Percentiles rank a stretch among this genome's conserved stretches.
Conservation (phyloP, 179 eudicot species). For the Patellifolia procumbens region DNA sequence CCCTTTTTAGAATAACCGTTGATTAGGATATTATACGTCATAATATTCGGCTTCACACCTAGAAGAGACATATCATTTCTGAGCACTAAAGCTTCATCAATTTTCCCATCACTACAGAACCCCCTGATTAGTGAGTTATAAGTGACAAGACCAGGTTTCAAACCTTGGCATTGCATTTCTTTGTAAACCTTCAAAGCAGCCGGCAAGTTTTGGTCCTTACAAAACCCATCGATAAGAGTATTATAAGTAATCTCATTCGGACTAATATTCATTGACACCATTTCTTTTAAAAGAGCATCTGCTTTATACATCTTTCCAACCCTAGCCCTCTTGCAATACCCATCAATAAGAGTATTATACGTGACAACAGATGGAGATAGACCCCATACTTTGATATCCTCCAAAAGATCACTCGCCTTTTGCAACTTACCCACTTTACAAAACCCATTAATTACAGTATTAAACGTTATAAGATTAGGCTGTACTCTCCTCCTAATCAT, state of each 20-base stretch:
- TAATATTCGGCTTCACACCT: slow-evolving; percentile 38
- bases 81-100: slow-evolving; percentile 38
- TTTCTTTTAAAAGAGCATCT: slow-evolving; percentile 59
- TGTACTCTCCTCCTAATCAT: slow-evolving; percentile 55
- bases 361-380: slow-evolving; percentile 54
- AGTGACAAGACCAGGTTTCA: slow-evolving; percentile 47
- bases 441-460: slow-evolving; percentile 52
- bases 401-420: slow-evolving; percentile 51
- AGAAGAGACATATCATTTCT: slow-evolving; percentile 28
- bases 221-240: slow-evolving; percentile 58
- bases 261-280: slow-evolving; percentile 43
- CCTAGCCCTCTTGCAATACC: slow-evolving; percentile 58
- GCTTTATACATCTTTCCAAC: slow-evolving; percentile 61
- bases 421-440: slow-evolving; percentile 58
- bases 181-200: slow-evolving; percentile 47
- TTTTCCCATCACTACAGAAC: slow-evolving; percentile 45
- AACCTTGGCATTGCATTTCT: slow-evolving; percentile 53
- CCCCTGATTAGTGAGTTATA: slow-evolving; percentile 56
- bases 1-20: slow-evolving; percentile 40
- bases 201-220: slow-evolving; percentile 54
- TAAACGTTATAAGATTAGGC: slow-evolving; percentile 53
- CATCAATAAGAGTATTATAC: slow-evolving; percentile 56
- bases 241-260: slow-evolving; percentile 61
- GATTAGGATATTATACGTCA: slow-evolving; percentile 41
- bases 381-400: slow-evolving; percentile 65